Evolutionary conservation across 1,284 basidiomycete genomes (phyloP).

Genomic region (Boletus smithii): DNA sequence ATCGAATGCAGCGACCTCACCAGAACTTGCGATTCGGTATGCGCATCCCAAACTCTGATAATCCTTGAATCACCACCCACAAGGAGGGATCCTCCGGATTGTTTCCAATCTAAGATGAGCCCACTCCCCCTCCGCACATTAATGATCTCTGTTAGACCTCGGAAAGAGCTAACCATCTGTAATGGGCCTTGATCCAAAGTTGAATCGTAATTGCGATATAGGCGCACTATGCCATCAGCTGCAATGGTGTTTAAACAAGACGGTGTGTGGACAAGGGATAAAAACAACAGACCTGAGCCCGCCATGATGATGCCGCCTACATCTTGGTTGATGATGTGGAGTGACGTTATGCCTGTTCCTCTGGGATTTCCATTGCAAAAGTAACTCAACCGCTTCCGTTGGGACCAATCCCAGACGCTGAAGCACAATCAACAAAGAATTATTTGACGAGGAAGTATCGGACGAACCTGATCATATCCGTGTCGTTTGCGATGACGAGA

Average conservation of each 20-base stretch:
- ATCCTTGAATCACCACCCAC: slow-evolving; percentile 90
- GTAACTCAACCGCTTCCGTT: slow-evolving; percentile 69
- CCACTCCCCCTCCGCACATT: slow-evolving; percentile 75
- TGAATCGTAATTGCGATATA: slow-evolving; percentile 89
- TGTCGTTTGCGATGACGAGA: slow-evolving; percentile 82
- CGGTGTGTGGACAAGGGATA: neutral
- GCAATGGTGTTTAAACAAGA: slow-evolving; percentile 9
- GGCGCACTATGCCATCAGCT: slow-evolving; percentile 90
- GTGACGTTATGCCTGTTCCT: slow-evolving; percentile 81
- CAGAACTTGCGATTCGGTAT: slow-evolving; percentile 80
- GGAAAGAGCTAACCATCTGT: slow-evolving; percentile 91
- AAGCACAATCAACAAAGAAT: neutral
- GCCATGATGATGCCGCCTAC: slow-evolving; percentile 89
- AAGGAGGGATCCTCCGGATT: slow-evolving; percentile 79
- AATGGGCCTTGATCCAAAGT: slow-evolving; percentile 59
- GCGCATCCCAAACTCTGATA: slow-evolving; percentile 94
- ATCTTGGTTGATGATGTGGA: slow-evolving; percentile 96
- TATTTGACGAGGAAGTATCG: slow-evolving; percentile 3
- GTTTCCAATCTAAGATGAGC: slow-evolving; percentile 92
- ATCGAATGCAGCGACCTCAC: slow-evolving; percentile 42
- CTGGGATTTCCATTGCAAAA: slow-evolving; percentile 89
- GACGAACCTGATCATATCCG: slow-evolving; percentile 81
- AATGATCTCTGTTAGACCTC: slow-evolving; percentile 81
- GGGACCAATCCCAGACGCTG: slow-evolving; percentile 95
- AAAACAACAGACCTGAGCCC: slow-evolving; percentile 65